Base-by-base conservation (phyloP, 2,329 filamentous ascomycete genomes). In the Tolypocladium ophioglossoides region DNA sequence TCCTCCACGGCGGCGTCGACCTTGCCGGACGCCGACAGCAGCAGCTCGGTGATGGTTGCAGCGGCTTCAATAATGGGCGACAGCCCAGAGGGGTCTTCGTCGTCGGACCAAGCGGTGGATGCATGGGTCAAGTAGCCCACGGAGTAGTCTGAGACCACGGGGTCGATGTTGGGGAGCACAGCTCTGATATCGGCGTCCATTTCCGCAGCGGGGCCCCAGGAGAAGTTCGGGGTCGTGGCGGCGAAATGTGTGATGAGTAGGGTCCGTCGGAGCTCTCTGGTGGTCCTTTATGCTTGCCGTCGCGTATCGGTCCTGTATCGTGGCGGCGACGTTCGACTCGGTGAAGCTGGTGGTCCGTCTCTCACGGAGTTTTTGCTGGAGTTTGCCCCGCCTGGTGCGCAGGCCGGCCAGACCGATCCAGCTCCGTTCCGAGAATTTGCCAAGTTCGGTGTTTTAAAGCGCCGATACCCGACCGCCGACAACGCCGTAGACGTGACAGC, bases 51-150 rank as follows among this genome's bases (percentile, higher is more conserved):
- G 60, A 99, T 85, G 55, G 87, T 80, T 39, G 83, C 78, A 50
- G 91, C 90, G 51, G 94, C 94, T 69, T 97, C 91, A 57, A 83
- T 80, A 56, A 99, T 76, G 12, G 91, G 91, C 4, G 88, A 89
- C 54, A 79, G 74, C n/a, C 75, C 84, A 59, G 81, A 77, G 40
- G 81, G 67, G 59, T 95, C 90, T 52, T 83, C 78, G 14, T 80
- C 78, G 59, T 95, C 91, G 52, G 85, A 82, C 78, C 88, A 95
- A 52, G 87, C 78, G 60, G 86, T 91, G 50, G 91, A 94, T 50
- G 94, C 94, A 78, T 99, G 92, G 65, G 85, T 91, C 63, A 99
- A 79, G 69, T 97, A 99, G 55, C 94, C 94, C 60, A 90, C 89
- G 46, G 91, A 94, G 72, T 96, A 96, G 73, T 95, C 89, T 50